Base-by-base conservation (phyloP, 2,329 filamentous ascomycete species). In the Fusarium sublunatum region DNA sequence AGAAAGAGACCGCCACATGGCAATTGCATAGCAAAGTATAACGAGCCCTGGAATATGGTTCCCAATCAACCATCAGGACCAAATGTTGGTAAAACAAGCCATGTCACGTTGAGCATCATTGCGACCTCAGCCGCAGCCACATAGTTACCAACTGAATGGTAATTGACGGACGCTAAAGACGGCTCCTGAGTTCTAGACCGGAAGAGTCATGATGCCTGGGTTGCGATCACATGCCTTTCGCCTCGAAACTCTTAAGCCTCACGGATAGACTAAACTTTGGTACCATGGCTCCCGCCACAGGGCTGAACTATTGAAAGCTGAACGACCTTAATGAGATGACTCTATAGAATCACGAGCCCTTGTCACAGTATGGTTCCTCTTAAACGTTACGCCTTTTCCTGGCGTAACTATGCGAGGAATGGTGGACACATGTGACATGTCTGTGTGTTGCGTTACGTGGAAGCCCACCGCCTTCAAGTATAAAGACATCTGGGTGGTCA, bases 251-350 rank as follows among this genome's bases (percentile, higher is more conserved):
- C 9, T 31, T 31, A 31, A 31, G 7, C 1, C 38, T 4, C 22
- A n/a, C 2, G 13, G n/a, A 26, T 40, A 26, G 29, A 15, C 5
- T 15, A 41, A 11, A 13, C 4, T n/a, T 41, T 26, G 22, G 11
- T 13, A 7, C 12, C 13, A 25, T 48, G 38, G 42, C 42, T 48
- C 26, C 26, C 43, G 34, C 50, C 43, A 32, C 41, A 48, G 40
- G 43, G 43, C 34, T 39, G 34, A 26, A 32, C 9, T 53, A 38
- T 39, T 32, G 34, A 15, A 3, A 10, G 41, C 41, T 47, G 50
- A 55, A 36, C 12, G 24, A 25, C 40, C 29, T 24, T 41, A 26
- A 31, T 3, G 26, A 3, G 12, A 5, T 26, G 11, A 10, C 19
- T 22, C 2, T 15, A 19, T 10, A 36, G n/a, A 19, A 5, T 19